Percentiles rank a stretch among this genome's conserved stretches.
These are phyloP conservation scores for Penicillium alfredii DNA, from an alignment of 495 filamentous ascomycete genomes.

Conservation along the genomic window DNA sequence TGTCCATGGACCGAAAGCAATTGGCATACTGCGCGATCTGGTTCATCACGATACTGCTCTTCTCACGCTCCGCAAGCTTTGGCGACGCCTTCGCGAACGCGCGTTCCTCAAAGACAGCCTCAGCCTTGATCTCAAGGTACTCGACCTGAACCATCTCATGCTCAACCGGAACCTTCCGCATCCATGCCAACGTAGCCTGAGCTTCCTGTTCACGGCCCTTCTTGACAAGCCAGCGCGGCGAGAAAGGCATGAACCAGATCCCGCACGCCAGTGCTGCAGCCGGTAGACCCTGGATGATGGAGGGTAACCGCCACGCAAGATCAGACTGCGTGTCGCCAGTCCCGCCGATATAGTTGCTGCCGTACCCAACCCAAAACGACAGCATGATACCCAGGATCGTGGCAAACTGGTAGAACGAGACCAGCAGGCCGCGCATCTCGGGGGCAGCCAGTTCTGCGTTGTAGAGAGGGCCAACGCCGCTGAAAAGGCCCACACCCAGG, in stretches of 20 bases:
- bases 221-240: constrained; percentile 44
- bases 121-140: constrained; percentile 39
- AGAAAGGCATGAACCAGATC: constrained; percentile 43
- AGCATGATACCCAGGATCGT: constrained; percentile 70
- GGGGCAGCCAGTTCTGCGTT: constrained; percentile 71
- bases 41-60: constrained; percentile 27
- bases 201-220: constrained; percentile 45
- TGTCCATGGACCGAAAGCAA: constrained; percentile 31
- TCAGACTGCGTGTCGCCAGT: constrained; percentile 32
- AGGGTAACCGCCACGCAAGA: constrained; percentile 44
- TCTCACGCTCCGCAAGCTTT: constrained; percentile 26
- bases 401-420: constrained; percentile 74
- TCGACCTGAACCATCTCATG: constrained; percentile 40
- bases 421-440: constrained; percentile 67
- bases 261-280: constrained; percentile 38
- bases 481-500: constrained; percentile 57
- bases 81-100: constrained; percentile 34
- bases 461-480: constrained; percentile 58
- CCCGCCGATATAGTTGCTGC: constrained; percentile 37
- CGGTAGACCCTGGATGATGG: constrained; percentile 45
- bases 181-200: constrained; percentile 41
- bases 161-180: constrained; percentile 36
- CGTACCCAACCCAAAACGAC: constrained; percentile 71
- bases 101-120: constrained; percentile 36
- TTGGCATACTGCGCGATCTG: constrained; percentile 35